A percentile compares a stretch with the other conserved stretches of the same genome.
Evolutionary conservation across 2,329 filamentous ascomycete species (phyloP).

Genomic region (Sporothrix humicola): DNA sequence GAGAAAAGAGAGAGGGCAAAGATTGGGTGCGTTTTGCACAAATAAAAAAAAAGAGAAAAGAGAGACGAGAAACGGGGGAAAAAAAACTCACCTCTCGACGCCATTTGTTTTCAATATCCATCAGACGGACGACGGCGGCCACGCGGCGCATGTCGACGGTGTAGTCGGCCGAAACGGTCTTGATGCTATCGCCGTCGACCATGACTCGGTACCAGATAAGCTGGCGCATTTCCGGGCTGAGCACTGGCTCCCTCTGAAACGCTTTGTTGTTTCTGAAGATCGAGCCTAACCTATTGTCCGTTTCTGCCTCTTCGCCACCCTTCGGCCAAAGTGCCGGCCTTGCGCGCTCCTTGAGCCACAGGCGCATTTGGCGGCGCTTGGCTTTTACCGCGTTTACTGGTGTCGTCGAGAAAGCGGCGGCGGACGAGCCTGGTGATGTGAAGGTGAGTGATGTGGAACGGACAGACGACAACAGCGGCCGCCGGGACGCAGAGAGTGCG

Average conservation of each 20-base stretch:
- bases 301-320: neutral
- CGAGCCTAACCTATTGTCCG: neutral
- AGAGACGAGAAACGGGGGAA: slow-evolving; percentile 2
- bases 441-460: neutral
- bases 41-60: slow-evolving; percentile 21
- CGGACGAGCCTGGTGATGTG: neutral
- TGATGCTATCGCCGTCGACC: slow-evolving; percentile 69
- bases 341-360: neutral
- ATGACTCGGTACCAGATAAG: slow-evolving; percentile 75
- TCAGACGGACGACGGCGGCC: slow-evolving; percentile 82
- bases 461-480: neutral
- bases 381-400: neutral
- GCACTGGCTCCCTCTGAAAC: slow-evolving; percentile 73
- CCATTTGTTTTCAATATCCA: slow-evolving; percentile 84
- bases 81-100: slow-evolving; percentile 67
- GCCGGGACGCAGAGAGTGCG: slow-evolving; percentile 7
- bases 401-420: slow-evolving; percentile 7
- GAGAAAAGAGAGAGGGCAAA: slow-evolving; percentile 4
- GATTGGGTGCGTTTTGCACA: neutral
- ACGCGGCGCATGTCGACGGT: slow-evolving; percentile 79
- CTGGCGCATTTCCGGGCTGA: slow-evolving; percentile 75
- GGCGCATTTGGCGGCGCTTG: slow-evolving; percentile 22
- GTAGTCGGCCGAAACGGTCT: slow-evolving; percentile 78
- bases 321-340: neutral
- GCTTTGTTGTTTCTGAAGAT: slow-evolving; percentile 59